Base-by-base conservation (phyloP, 768 basidiomycete species). In the Suillus sp. region DNA sequence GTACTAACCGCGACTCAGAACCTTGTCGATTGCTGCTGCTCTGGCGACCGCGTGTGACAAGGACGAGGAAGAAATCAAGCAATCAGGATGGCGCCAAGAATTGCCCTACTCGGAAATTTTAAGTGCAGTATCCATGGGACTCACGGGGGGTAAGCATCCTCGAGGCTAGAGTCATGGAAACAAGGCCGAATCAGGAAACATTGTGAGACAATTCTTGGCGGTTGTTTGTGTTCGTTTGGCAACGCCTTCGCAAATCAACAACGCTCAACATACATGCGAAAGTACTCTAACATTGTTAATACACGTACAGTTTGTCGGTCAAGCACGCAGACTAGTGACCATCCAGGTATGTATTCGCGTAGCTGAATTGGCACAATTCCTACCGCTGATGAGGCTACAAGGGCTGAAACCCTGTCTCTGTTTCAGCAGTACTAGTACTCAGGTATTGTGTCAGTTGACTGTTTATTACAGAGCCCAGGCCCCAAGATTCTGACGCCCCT, bases 141-240 rank as follows among this genome's bases (percentile, higher is more conserved):
- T 57, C 35, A 63, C 60, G 34, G 18, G 32, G 14, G n/a, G 7
- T 40, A 48, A 43, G 32, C 25, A 22, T 57, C 25, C 62, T 67
- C 55, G 18, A n/a, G 27, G 40, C 38, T 35, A 27, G 35, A 58
- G 56, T 62, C 66, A 40, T 42, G 43, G 51, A 32, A 60, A 60
- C 32, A 38, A 55, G 47, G 22, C 60, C 35, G 30, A 43, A 65
- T 59, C 16, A 35, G 58, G 64, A 45, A 65, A 60, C 42, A 27
- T 45, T n/a, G 20, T n/a, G 16, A 32, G 59, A 59, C 64, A 43
- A 65, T 61, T 62, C 55, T n/a, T 13, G 45, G 40, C 32, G 45
- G 45, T 66, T 71, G 58, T 73, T 72, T 73, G 59, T 20, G 37
- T 34, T 27, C 65, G 30, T 68, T 59, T 72, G 57, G 51, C 61